Base-by-base conservation (phyloP, 352 stramenopile species). In the Phytophthora quininea region DNA sequence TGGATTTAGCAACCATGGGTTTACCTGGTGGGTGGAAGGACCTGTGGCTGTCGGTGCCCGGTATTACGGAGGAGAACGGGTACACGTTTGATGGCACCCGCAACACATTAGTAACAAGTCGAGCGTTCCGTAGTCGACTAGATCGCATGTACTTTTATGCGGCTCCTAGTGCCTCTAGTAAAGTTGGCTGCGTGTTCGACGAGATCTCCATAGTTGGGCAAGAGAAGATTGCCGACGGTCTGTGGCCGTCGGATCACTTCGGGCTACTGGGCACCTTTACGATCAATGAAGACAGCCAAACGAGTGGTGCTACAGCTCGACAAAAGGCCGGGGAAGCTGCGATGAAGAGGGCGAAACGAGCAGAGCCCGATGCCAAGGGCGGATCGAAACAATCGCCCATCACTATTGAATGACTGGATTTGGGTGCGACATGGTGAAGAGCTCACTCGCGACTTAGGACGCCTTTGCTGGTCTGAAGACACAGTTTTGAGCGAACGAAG, bases 201-300 rank as follows among this genome's bases (percentile, higher is more conserved):
- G 49, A 48, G 7, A 90, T 94, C 46, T 55, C 77, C 5, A 79
- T 94, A 32, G 71, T 94, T 2, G 86, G 84, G 14, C 88, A 86
- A 27, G 69, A 88, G 58, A 77, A 81, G 27, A 92, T 94, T 38
- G 69, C 77, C 3, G 79, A 91, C n/a, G 73, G 77, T 32, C 43
- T 92, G 3, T 94, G 86, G 86, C 59, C 80, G 4, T 94, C 86
- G 1, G 84, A 94, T 52, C 86, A 94, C 49, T 94, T 89, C 68
- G 86, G 86, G 6, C 54, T 94, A 14, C 64, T 90, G 53, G 73
- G 74, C 38, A 77, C 71, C 0, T 88, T 88, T 53, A 70, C 60
- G 2, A 77, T 89, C 51, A 46, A 73, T 30, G 58, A 76, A 5
- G 27, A 60, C 35, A 40, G 6, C 4, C 45, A 70, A 9, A 48